Evolutionary conservation across 2,329 filamentous ascomycete species (phyloP), one percentile per base, ranked within the genome.

Genomic region (Cladosporium cucumerinum): DNA sequence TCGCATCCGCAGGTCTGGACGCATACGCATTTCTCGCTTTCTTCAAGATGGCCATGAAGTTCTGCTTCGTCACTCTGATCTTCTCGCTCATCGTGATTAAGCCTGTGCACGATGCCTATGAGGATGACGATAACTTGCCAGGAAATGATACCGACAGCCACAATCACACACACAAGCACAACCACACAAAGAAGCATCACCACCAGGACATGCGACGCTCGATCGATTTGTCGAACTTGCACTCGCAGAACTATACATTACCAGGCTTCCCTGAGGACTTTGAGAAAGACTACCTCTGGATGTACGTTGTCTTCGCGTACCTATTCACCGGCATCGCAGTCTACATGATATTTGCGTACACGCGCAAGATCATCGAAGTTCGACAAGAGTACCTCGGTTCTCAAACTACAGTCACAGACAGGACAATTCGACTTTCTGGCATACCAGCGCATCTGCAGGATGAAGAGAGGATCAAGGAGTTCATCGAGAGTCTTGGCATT

Each of bases 1-100:
- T 99, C 61, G 88, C 90, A 18, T 94, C 93, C 23, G 94, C 94
- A 21, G 95, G 95, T 0, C 85, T 99, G 58, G 95, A 99, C 80
- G 95, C 95, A 59, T 99, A 92, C 79, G 95, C 97, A 69, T 97
- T 99, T 75, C 83, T 99, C 16, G 86, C 89, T 18, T 99, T 99
- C 79, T 98, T 97, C 83, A 96, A 93, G 76, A 95, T 98, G 87
- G 89, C 94, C 14, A 91, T 93, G 69, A 91, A 90, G 67, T 90
- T 97, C 70, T 88, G 98, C 59, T 81, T 86, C 18, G 81, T 90
- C 60, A 90, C 96, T 72, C 86, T 95, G 64, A 87, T 97, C 77
- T 92, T 98, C 73, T 89, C 93, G 30, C 82, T 90, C 39, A 82
- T 86, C 18, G 86, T 99, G 4, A 89, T 99, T 69, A 89, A 89